Evolutionary conservation across 2,329 filamentous ascomycete species (phyloP).

Genomic region (Pestalotiopsis sp.): DNA sequence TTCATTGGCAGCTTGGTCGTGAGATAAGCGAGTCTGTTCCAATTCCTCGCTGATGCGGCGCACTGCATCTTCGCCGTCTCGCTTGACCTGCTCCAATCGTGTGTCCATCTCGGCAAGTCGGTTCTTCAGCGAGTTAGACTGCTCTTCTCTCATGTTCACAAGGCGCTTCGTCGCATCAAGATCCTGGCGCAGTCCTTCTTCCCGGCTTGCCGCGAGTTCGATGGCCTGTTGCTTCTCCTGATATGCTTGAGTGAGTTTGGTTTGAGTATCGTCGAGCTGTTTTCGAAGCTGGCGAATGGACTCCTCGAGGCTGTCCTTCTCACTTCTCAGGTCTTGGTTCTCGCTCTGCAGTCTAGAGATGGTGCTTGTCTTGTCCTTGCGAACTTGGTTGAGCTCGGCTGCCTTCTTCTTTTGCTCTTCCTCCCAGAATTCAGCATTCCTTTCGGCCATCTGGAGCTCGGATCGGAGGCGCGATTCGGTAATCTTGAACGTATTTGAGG

Average conservation of each 20-base stretch:
- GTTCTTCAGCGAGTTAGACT: constrained; percentile 69
- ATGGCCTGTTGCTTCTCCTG: constrained; percentile 81
- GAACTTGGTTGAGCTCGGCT: constrained; percentile 81
- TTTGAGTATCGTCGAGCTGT: constrained; percentile 79
- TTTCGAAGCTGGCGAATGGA: constrained; percentile 79
- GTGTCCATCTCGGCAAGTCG: constrained; percentile 70
- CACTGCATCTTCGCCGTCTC: constrained; percentile 64
- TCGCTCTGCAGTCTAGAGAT: constrained; percentile 86
- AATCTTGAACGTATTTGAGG: constrained; percentile 81
- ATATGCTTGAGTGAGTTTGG: constrained; percentile 83
- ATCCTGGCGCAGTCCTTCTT: constrained; percentile 85
- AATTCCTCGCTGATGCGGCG: constrained; percentile 57
- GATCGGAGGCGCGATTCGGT: constrained; percentile 87
- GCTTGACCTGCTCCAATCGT: constrained; percentile 61
- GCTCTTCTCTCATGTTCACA: constrained; percentile 78
- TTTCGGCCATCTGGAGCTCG: constrained; percentile 83
- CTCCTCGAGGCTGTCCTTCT: constrained; percentile 76
- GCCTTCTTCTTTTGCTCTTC: constrained; percentile 88
- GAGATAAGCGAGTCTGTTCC: constrained; percentile 51
- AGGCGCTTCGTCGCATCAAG: constrained; percentile 79
- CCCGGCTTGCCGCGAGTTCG: constrained; percentile 76
- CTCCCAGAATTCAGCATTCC: constrained; percentile 92
- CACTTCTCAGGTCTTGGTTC: constrained; percentile 80
- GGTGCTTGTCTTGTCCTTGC: constrained; percentile 91
- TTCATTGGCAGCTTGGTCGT: constrained; percentile 47